phyloP scores from a whole-genome alignment of 1,284 basidiomycete genomes.

The Abortiporus biennis region DNA sequence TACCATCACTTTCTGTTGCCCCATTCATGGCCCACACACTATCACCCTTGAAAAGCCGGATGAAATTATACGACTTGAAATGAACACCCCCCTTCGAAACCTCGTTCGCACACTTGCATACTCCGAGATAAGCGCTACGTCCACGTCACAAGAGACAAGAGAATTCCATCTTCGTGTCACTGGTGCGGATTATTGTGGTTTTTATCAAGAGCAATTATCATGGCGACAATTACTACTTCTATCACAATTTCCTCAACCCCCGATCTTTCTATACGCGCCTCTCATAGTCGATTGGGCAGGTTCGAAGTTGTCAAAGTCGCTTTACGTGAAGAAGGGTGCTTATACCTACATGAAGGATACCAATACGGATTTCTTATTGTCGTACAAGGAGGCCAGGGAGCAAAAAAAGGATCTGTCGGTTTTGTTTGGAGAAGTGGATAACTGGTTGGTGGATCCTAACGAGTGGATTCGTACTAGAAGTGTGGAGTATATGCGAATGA shows the following conservation, averaged over 20 bases:
- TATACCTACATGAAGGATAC: conserved; percentile 20
- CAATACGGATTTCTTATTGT: conserved; percentile 19
- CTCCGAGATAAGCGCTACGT: conserved; percentile 8
- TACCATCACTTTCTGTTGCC: conserved; percentile 19
- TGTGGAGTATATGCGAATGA: neutral
- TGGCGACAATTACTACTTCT: conserved; percentile 18
- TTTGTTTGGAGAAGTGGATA: conserved; percentile 15
- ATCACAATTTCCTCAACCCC: conserved; percentile 5
- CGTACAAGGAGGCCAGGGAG: conserved; percentile 18
- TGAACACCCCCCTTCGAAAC: conserved; percentile 27
- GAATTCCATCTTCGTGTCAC: conserved; percentile 23
- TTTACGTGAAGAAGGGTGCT: conserved; percentile 21
- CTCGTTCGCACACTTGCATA: conserved; percentile 20
- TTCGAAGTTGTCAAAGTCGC: conserved; percentile 26
- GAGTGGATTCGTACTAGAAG: neutral
- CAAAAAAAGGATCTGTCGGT: conserved; percentile 14
- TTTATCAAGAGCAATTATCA: conserved; percentile 22
- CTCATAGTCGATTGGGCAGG: conserved; percentile 27
- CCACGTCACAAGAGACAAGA: no score
- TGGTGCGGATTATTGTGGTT: conserved; percentile 23
- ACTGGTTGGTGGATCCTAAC: conserved; percentile 17
- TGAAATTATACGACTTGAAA: conserved; percentile 19
- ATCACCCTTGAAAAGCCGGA: conserved; percentile 13
- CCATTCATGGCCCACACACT: conserved; percentile 18
- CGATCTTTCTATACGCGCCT: conserved; percentile 20